Percentiles rank a stretch among this genome's conserved stretches.
These are phyloP conservation scores for Alternaria tenuissima DNA, from an alignment of 2,329 filamentous ascomycete species.

Conservation along the genomic window DNA sequence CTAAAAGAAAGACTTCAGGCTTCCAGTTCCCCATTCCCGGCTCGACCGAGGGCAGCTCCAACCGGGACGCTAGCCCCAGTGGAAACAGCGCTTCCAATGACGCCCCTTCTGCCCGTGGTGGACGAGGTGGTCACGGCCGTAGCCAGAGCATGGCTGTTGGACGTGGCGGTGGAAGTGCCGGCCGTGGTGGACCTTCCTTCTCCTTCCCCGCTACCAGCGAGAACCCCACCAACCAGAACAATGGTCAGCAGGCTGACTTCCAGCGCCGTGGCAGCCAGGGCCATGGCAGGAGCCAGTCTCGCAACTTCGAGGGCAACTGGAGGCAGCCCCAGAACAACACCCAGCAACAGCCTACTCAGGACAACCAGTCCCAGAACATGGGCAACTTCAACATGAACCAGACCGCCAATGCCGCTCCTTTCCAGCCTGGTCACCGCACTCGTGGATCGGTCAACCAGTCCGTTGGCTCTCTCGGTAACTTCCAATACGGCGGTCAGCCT, in stretches of 20 bases:
- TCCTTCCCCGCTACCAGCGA: constrained; percentile 70
- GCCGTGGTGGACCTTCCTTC: constrained; percentile 75
- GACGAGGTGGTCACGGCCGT: constrained; percentile 69
- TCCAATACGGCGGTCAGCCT: constrained; percentile 88
- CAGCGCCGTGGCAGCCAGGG: constrained; percentile 78
- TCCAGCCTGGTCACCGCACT: constrained; percentile 90
- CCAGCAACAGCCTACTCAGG: constrained; percentile 58
- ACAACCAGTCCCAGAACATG: constrained; percentile 59
- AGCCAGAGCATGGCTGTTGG: constrained; percentile 90
- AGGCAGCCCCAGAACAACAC: constrained; percentile 73
- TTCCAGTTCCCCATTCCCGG: constrained; percentile 89
- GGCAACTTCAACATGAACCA: constrained; percentile 75
- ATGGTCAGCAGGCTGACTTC: constrained; percentile 67
- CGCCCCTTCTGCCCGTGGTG: constrained; percentile 48
- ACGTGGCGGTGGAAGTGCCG: constrained; percentile 69
- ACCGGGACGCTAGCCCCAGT: constrained; percentile 66
- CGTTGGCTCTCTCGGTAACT: constrained; percentile 81
- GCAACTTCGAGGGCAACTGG: constrained; percentile 99
- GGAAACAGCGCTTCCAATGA: constrained; percentile 48
- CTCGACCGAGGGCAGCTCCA: constrained; percentile 65
- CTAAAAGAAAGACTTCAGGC: constrained; percentile 90
- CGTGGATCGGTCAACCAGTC: constrained; percentile 87
- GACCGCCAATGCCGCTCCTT: constrained; percentile 73
- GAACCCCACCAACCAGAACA: constrained; percentile 50
- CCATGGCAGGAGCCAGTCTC: constrained; percentile 82